Evolutionary conservation across 352 stramenopile species (phyloP).

Genomic region (Globisporangium paddicum): DNA sequence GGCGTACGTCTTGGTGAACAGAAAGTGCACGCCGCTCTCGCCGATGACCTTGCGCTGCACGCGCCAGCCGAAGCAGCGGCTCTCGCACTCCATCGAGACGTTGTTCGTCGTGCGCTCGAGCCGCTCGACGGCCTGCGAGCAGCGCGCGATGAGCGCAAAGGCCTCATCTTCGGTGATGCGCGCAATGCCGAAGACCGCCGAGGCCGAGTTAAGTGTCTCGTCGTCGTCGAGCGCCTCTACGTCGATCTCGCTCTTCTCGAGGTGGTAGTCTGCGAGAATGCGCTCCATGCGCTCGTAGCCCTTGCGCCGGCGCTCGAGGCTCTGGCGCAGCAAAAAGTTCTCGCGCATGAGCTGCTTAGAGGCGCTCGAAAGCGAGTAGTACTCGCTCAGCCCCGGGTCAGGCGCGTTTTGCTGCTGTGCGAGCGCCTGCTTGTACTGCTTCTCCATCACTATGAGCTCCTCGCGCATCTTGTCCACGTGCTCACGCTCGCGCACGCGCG

Average conservation of each 20-base stretch:
- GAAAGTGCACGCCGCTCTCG: slow-evolving; percentile 26
- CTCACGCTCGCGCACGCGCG: slow-evolving; percentile 25
- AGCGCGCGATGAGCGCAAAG: slow-evolving; percentile 25
- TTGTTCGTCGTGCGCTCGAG: slow-evolving; percentile 15
- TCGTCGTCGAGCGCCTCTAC: background rate
- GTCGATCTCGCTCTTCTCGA: slow-evolving; percentile 24
- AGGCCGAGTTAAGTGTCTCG: background rate
- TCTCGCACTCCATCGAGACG: slow-evolving; percentile 10
- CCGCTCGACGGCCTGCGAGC: slow-evolving; percentile 18
- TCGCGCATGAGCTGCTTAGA: slow-evolving; percentile 31
- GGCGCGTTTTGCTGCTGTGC: slow-evolving; percentile 11
- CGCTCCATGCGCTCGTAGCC: slow-evolving; percentile 37
- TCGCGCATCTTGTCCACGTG: slow-evolving; percentile 27
- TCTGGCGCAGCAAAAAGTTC: slow-evolving; percentile 36
- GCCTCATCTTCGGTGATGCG: slow-evolving; percentile 26
- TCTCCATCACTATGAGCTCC: slow-evolving; percentile 31
- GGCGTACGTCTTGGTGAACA: slow-evolving; percentile 30
- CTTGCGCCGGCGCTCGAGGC: slow-evolving; percentile 28
- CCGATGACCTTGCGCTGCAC: slow-evolving; percentile 27
- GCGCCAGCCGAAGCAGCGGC: slow-evolving; percentile 30
- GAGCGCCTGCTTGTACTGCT: slow-evolving; percentile 27
- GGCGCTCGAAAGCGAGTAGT: slow-evolving; percentile 23
- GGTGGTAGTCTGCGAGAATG: slow-evolving; percentile 35
- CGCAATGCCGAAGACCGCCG: slow-evolving; percentile 5
- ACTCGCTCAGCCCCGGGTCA: slow-evolving; percentile 18